Base-by-base conservation (phyloP, 192 early-diverging fungal genomes). In the Diversispora epigaea region DNA sequence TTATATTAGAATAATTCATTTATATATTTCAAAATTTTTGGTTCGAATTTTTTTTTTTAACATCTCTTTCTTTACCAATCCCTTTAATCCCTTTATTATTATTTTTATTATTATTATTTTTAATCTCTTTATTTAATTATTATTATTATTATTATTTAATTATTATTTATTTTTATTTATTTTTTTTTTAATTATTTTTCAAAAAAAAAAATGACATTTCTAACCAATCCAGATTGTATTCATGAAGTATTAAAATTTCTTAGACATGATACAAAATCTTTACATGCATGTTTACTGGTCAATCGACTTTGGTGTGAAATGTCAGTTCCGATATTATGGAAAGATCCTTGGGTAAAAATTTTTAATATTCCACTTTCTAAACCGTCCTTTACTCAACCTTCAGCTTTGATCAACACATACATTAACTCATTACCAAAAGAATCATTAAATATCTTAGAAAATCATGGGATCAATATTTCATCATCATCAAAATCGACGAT, bases 261-360 rank as follows among this genome's bases (percentile, higher is more conserved):
- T 4, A 17, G 41, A 10, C 32, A 68, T 11, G 67, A 68, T n/a
- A 46, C 10, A 49, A 21, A 22, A 50, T 39, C 67, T 22, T 39
- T 68, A 46, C 46, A 50, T 21, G 46, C 67, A 5, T 68, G 67
- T 21, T 22, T 68, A 45, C 39, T 68, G 14, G 67, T 68, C 2
- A 68, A 68, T 52, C 9, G 67, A 4, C n/a, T 21, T 17, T 68
- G 67, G 67, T 68, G 67, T 52, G 47, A 68, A 8, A 22, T 32
- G 2, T 19, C 41, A 15, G 67, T 68, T 17, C 43, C 46, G 21
- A 68, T 68, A 15, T n/a, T 68, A 25, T 62, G 60, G 60, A 62
- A 40, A 11, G 39, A 62, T 39, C 60, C 60, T 50, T 50, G 49
- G 49, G 49, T 14, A 50, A 8, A 14, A 50, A 12, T 50, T 14